Conservation (phyloP, 345 rosid species). For the Crucihimalaya himalaica region DNA sequence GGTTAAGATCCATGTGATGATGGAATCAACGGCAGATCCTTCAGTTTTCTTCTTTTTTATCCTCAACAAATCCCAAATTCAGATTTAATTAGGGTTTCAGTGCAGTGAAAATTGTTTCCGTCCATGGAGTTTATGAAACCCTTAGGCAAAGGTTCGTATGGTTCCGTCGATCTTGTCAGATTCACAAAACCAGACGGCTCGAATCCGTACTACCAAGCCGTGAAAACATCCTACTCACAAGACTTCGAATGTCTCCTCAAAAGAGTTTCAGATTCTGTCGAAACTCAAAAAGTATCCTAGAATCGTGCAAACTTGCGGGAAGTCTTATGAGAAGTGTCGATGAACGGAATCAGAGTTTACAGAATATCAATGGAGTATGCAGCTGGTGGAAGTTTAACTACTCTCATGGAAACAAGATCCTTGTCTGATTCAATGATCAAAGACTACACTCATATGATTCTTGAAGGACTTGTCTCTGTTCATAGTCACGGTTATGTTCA, state of each 20-base stretch:
- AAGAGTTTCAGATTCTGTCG: slow-evolving; percentile 25
- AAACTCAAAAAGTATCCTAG: slow-evolving; percentile 20
- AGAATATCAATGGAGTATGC: slow-evolving; percentile 34
- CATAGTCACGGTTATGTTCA: slow-evolving; percentile 30
- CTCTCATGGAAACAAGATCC: not conserved
- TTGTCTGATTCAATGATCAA: slow-evolving; percentile 9
- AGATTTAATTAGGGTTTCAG: slow-evolving; percentile 21
- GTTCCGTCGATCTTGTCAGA: slow-evolving; percentile 27
- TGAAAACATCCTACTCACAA: slow-evolving; percentile 6
- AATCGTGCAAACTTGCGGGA: slow-evolving; percentile 6
- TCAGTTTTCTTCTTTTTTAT: not conserved
- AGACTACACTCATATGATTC: slow-evolving; percentile 35
- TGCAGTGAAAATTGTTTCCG: not conserved
- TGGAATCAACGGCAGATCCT: not conserved
- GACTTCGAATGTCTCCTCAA: slow-evolving; percentile 12
- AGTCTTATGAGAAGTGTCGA: not conserved
- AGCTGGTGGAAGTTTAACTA: slow-evolving; percentile 22
- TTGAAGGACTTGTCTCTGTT: slow-evolving; percentile 21
- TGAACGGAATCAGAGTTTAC: slow-evolving; percentile 14
- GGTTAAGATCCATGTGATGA: not conserved
- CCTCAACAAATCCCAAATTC: slow-evolving; percentile 18
- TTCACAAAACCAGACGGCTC: not conserved
- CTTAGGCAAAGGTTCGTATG: slow-evolving; percentile 28
- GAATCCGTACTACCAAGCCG: slow-evolving; percentile 16
- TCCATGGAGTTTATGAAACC: slow-evolving; percentile 29